These are phyloP conservation scores for Dendrocalamus sinicus DNA, from an alignment of 176 grass and related monocot species.

Conservation along the genomic window DNA sequence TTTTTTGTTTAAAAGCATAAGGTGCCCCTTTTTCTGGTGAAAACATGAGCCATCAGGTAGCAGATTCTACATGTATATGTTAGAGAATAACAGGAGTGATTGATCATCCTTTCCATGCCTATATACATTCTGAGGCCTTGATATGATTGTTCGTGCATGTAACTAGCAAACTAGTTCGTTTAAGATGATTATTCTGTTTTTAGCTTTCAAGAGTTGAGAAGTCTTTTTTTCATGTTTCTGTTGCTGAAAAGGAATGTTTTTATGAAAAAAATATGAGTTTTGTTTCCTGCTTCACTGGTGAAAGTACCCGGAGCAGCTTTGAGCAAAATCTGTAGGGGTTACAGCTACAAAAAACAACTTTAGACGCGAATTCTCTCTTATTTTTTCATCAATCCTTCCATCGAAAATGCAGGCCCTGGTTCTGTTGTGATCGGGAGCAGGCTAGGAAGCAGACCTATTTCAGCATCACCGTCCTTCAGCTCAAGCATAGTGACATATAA, in stretches of 20 bases:
- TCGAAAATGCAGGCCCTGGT: constrained; percentile 58
- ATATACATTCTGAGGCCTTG: constrained; percentile 35
- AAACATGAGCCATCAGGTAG: constrained; percentile 18
- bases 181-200: constrained; percentile 28
- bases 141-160: constrained; percentile 3
- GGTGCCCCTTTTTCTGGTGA: not conserved
- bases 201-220: constrained; percentile 36
- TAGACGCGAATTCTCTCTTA: not conserved
- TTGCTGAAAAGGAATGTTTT: constrained; percentile 9
- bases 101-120: constrained; percentile 30
- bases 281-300: constrained; percentile 28
- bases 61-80: constrained; percentile 8
- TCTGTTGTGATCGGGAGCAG: constrained; percentile 38
- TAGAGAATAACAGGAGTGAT: constrained; percentile 19
- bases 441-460: constrained; percentile 67
- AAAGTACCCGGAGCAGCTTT: constrained; percentile 19
- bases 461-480: constrained; percentile 73
- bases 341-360: constrained; percentile 18
- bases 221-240: constrained; percentile 35
- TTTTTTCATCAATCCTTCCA: constrained; percentile 29
- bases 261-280: not conserved
- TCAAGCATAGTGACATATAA: constrained; percentile 84
- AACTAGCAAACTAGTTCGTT: constrained; percentile 1
- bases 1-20: constrained; percentile 22
- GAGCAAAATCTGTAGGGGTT: constrained; percentile 15